Evolutionary conservation across 345 rosid genomes (phyloP), one percentile per base, ranked within the genome.

Genomic region (Angophora floribunda): DNA sequence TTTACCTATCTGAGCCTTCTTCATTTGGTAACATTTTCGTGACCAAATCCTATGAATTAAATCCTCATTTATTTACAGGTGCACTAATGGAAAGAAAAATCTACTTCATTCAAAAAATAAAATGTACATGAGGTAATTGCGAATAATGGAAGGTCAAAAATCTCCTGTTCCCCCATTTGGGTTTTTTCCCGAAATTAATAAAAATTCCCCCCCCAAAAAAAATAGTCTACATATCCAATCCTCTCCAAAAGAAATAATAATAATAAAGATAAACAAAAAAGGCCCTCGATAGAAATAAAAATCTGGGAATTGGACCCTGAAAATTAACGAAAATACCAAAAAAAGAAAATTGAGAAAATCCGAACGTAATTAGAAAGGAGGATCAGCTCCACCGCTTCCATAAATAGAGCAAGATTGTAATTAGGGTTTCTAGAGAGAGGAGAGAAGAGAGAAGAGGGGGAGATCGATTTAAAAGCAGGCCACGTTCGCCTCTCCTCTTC

Each of bases 281-380:
- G 9, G 8, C 17, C 75, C 36, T 70, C 13, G 9, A 3, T 70
- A 10, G 82, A 75, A 75, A 75, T 36, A 36, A 75, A 75, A 36
- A 36, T 75, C 49, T 22, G 4, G 53, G 79, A 67, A 32, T 67
- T 67, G 22, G 17, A 67, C 79, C 45, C 55, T 22, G 63, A 24
- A 57, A 57, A 57, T 22, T 22, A 57, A 3, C 7, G 7, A 17
- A 52, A 16, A 7, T 53, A 30, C 78, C 10, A 65, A 30, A 63
- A 26, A 11, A 16, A 2, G 19, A 36, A 70, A 19, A 26, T 5
- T 36, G 41, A 36, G 15, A 22, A 44, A 36, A 36, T 75, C 82
- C 4, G 28, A 36, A 41, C 49, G 0, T 9, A 41, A 17, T 5
- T 1, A 17, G 26, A 9, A 70, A 75, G 47, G 1, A 0, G 1